Evolutionary conservation across 441 rosid species (phyloP).

Genomic region (Aquilaria agallochum): DNA sequence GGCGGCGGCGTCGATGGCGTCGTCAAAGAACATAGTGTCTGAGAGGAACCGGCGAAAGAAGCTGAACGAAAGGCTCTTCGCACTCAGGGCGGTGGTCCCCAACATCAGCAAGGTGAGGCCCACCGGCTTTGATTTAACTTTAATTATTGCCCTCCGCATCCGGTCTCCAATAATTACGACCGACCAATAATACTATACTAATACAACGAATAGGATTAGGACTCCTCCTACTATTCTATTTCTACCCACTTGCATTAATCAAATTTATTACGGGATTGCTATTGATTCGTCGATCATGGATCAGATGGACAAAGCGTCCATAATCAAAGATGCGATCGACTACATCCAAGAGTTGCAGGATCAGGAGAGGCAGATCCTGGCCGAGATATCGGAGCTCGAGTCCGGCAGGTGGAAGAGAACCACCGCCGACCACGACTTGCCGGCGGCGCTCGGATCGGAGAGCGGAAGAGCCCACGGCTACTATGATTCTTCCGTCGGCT

Average conservation of each 20-base stretch:
- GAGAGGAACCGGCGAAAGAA: constrained; percentile 84
- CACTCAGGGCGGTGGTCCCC: constrained; percentile 91
- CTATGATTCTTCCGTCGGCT: constrained; percentile 24
- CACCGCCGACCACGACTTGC: constrained; percentile 48
- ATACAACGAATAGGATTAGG: no score
- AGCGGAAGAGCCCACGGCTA: constrained; percentile 41
- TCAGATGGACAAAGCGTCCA: constrained; percentile 98
- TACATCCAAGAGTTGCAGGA: constrained; percentile 81
- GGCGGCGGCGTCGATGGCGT: constrained; percentile 56
- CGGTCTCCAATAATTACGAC: neutral
- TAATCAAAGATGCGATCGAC: constrained; percentile 85
- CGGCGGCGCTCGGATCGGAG: constrained; percentile 58
- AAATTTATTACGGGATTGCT: neutral
- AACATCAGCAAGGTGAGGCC: constrained; percentile 74
- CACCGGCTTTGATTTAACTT: constrained; percentile 1
- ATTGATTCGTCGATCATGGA: neutral
- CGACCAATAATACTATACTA: neutral
- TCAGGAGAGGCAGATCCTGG: constrained; percentile 62
- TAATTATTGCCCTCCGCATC: neutral
- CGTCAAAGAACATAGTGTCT: constrained; percentile 63
- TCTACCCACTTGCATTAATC: no score
- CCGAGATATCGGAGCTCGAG: constrained; percentile 74
- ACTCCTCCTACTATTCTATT: no score
- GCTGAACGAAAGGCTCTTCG: constrained; percentile 79
- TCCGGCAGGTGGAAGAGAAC: constrained; percentile 38